Conservation (phyloP, 2,329 filamentous ascomycete genomes). For the Orbilia ellipsospora region DNA sequence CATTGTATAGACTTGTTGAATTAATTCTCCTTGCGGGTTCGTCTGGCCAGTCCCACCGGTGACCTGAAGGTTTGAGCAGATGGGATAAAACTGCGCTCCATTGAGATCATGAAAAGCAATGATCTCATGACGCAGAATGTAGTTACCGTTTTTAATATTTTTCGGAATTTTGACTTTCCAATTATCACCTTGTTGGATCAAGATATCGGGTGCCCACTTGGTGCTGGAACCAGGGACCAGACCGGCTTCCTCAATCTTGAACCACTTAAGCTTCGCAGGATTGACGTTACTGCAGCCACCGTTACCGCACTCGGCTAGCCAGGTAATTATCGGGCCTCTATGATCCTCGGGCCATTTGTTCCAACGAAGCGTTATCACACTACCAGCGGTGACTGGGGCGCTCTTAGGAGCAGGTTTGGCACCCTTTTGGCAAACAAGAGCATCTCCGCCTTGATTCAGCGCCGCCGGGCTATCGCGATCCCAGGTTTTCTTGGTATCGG, state of each 20-base stretch:
- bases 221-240: background rate
- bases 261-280: background rate
- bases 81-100: constrained; percentile 61
- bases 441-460: background rate
- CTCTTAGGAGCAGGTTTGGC: background rate
- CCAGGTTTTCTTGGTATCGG: background rate
- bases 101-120: background rate
- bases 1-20: background rate
- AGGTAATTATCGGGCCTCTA: constrained; percentile 3
- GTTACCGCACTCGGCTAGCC: background rate
- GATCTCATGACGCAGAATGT: background rate
- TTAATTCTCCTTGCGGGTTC: constrained; percentile 53
- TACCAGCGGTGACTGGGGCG: background rate
- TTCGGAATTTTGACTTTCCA: background rate
- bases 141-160: background rate
- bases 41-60: constrained; percentile 62
- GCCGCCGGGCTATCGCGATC: background rate
- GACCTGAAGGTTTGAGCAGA: constrained; percentile 66
- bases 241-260: background rate
- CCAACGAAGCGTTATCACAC: background rate
- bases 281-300: background rate
- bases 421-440: background rate
- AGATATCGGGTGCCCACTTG: background rate
- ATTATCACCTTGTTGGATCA: background rate
- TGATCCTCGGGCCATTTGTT: constrained; percentile 2